Base-by-base conservation (phyloP, 768 basidiomycete genomes). In the Rhizopogon vesiculosus region DNA sequence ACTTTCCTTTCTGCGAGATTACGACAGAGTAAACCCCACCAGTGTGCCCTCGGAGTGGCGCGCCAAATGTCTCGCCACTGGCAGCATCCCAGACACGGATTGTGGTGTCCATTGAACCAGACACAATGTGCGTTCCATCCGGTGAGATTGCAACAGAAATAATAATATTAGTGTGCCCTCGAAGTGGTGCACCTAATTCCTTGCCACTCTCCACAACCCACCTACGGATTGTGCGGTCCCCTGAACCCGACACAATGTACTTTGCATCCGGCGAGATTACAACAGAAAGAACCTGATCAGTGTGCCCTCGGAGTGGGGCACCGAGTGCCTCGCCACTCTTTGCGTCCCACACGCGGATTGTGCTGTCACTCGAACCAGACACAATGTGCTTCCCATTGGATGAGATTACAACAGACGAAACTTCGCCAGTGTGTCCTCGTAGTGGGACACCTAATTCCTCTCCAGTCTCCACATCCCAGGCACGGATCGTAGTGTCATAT, bases 71-170 rank as follows among this genome's bases (percentile, higher is more conserved):
- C 38, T 19, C 39, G 13, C 8, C 22, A 16, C 54, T 8, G 62
- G n/a, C n/a, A n/a, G n/a, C 66, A n/a, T 70, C 60, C 68, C 68
- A 70, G 50, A 71, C 33, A 5, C 65, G 67, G 13, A 71, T 63
- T 2, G 60, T 62, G 38, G 70, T 61, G 39, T 66, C 64, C n/a
- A n/a, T n/a, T 0, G 68, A 68, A 39, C 5, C 31, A 31, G 31
- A 31, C 31, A 7, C 31, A 7, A 31, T 31, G 31, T 2, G 8
- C 3, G 1, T 7, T 31, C 31, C 31, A 31, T 31, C 6, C 8
- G 31, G 31, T 6, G 6, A 31, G 8, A 31, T 31, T 31, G 31
- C 31, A 9, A 31, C 5, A 31, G 1, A 31, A 0, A 31, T 4
- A 31, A 31, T 6, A 7, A 0, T 1, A 31, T 2, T 6, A 31